Evolutionary conservation across 305 asterid genomes (phyloP).

Genomic region (Striga hermonthica): DNA sequence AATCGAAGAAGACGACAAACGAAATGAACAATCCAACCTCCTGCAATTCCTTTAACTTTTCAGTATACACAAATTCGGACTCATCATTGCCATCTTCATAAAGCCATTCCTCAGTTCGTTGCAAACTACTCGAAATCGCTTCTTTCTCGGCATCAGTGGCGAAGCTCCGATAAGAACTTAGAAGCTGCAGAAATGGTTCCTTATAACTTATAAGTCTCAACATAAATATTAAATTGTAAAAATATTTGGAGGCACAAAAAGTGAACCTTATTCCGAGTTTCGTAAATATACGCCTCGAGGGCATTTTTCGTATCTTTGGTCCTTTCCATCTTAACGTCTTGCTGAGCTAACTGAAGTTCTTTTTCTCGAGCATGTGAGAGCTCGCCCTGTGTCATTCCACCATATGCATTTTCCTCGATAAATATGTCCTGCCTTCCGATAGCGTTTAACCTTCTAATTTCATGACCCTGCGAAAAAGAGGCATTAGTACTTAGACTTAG

Average conservation of each 20-base stretch:
- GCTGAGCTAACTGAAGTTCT: conserved; percentile 69
- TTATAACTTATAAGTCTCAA: conserved; percentile 26
- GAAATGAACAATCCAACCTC: conserved; percentile 61
- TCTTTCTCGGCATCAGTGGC: conserved; percentile 74
- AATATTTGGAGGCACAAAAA: neutral
- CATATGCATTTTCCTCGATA: conserved; percentile 51
- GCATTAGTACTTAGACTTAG: conserved; percentile 7
- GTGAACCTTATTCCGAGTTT: conserved; percentile 75
- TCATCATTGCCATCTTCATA: conserved; percentile 95
- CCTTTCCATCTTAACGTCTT: conserved; percentile 77
- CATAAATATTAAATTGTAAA: conserved; percentile 8
- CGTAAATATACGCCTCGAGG: conserved; percentile 89
- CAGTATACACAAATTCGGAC: conserved; percentile 65
- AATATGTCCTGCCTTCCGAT: conserved; percentile 62
- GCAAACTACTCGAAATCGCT: conserved; percentile 60
- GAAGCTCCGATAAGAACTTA: conserved; percentile 72
- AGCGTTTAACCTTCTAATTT: conserved; percentile 54
- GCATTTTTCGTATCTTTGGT: conserved; percentile 94
- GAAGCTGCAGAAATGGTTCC: conserved; percentile 49
- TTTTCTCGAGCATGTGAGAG: conserved; percentile 63
- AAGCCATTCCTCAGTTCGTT: conserved; percentile 90
- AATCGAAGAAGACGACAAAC: conserved; percentile 18
- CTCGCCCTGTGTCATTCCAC: conserved; percentile 63
- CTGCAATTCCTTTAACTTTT: conserved; percentile 67
- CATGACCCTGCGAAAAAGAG: conserved; percentile 54